A percentile compares a stretch with the other conserved stretches of the same genome.
Evolutionary conservation across 2,329 filamentous ascomycete species (phyloP).

Genomic region (Fusarium sarcochroum): DNA sequence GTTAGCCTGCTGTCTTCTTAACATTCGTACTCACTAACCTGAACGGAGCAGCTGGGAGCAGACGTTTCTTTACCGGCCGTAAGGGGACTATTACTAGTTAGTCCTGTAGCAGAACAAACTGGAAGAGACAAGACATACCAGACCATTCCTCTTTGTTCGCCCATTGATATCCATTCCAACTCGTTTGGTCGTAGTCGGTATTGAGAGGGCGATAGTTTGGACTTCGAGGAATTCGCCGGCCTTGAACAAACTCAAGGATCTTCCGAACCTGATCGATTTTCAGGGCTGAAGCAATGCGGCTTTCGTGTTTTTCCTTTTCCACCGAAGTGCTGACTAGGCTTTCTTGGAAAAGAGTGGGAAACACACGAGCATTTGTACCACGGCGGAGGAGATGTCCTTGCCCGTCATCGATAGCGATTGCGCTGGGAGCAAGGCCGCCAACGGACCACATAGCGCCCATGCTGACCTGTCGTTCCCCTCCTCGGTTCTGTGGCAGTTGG

Average conservation of each 20-base stretch:
- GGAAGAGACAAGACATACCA: slow-evolving; percentile 14
- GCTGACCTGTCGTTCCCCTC: slow-evolving; percentile 67
- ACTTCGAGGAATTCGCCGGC: slow-evolving; percentile 15
- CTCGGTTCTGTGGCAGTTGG: slow-evolving; percentile 42
- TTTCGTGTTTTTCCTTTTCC: slow-evolving; percentile 77
- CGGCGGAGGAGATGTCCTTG: slow-evolving; percentile 75
- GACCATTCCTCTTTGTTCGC: slow-evolving; percentile 27
- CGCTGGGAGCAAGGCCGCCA: slow-evolving; percentile 74
- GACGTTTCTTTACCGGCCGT: slow-evolving; percentile 48
- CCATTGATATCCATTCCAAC: slow-evolving; percentile 49
- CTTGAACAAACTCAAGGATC: slow-evolving; percentile 70
- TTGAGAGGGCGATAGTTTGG: neutral
- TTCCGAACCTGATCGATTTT: slow-evolving; percentile 79
- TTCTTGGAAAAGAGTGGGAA: slow-evolving; percentile 64
- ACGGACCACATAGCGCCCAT: slow-evolving; percentile 82
- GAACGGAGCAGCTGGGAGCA: slow-evolving; percentile 81
- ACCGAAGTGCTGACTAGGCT: slow-evolving; percentile 64
- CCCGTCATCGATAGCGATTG: slow-evolving; percentile 71
- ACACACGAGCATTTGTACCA: slow-evolving; percentile 79
- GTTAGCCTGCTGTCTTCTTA: slow-evolving; percentile 51
- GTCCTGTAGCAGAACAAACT: neutral
- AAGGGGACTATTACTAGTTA: slow-evolving; percentile 35
- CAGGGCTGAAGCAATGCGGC: slow-evolving; percentile 83
- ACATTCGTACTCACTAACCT: slow-evolving; percentile 66
- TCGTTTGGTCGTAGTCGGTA: slow-evolving; percentile 34